These are phyloP conservation scores for Podila minutissima DNA, from an alignment of 192 early-diverging fungal species.

Conservation along the genomic window DNA sequence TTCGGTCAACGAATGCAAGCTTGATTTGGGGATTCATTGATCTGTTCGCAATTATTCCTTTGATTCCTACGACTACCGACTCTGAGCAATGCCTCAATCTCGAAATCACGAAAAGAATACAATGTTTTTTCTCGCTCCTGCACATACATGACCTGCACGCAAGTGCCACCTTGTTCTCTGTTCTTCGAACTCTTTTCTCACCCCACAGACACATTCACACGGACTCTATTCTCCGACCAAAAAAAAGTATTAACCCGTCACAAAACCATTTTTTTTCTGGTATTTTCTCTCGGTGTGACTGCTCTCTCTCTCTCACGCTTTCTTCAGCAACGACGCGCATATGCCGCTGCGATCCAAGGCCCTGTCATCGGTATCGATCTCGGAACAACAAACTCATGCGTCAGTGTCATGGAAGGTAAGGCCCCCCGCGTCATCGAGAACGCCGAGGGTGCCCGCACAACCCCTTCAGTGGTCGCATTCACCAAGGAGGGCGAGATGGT, in stretches of 20 bases:
- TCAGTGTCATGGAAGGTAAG: slow-evolving; percentile 99
- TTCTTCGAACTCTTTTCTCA: background rate
- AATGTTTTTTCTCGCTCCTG: background rate
- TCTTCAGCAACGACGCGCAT: slow-evolving; percentile 42
- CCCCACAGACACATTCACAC: background rate
- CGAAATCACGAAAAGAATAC: no score
- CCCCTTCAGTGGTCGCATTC: slow-evolving; percentile 97
- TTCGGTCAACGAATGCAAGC: background rate
- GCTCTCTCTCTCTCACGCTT: background rate
- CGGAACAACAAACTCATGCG: slow-evolving; percentile 99
- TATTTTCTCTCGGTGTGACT: background rate
- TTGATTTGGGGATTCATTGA: background rate
- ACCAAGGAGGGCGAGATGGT: slow-evolving; percentile 95
- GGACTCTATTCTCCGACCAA: background rate
- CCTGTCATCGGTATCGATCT: slow-evolving; percentile 98
- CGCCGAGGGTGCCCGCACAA: slow-evolving; percentile 95
- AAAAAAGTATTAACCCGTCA: no score
- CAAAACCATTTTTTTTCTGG: background rate
- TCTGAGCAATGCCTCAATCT: background rate
- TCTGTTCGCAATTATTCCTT: background rate
- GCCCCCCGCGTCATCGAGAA: slow-evolving; percentile 97
- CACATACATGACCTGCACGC: background rate
- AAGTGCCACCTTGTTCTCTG: background rate
- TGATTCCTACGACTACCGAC: background rate
- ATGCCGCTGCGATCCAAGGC: slow-evolving; percentile 68